phyloP scores from a whole-genome alignment of 73 alveolate species.

The Paramecium primaurelia region DNA sequence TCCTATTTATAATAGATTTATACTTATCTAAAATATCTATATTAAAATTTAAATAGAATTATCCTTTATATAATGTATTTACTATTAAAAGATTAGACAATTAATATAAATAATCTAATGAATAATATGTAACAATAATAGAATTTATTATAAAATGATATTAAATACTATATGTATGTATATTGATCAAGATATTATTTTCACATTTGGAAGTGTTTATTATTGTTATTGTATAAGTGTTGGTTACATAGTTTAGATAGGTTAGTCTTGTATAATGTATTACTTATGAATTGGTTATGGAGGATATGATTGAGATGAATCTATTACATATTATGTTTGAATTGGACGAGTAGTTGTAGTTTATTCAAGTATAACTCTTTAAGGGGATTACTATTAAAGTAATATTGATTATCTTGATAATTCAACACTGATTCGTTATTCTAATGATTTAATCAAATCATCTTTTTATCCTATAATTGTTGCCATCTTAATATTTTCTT shows the following conservation, averaged over 20 bases:
- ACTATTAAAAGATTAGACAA: no score
- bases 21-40: no score
- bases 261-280: neutral
- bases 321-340: neutral
- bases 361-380: slow-evolving; percentile 27
- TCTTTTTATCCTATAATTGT: neutral
- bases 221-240: neutral
- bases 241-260: neutral
- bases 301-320: neutral
- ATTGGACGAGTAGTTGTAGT: slow-evolving; percentile 21
- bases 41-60: no score
- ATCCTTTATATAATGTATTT: no score
- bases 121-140: no score
- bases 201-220: neutral
- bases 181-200: neutral
- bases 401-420: slow-evolving; percentile 20
- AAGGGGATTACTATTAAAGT: neutral
- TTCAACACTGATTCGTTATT: slow-evolving; percentile 20
- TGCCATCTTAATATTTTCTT: neutral
- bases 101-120: no score
- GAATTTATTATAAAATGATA: neutral
- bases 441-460: slow-evolving; percentile 15
- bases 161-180: neutral
- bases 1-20: neutral
- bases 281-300: neutral